A percentile compares a stretch with the other conserved stretches of the same genome.
Conservation (phyloP, 169 alveolate species). For the Cryptosporidium parvum region DNA sequence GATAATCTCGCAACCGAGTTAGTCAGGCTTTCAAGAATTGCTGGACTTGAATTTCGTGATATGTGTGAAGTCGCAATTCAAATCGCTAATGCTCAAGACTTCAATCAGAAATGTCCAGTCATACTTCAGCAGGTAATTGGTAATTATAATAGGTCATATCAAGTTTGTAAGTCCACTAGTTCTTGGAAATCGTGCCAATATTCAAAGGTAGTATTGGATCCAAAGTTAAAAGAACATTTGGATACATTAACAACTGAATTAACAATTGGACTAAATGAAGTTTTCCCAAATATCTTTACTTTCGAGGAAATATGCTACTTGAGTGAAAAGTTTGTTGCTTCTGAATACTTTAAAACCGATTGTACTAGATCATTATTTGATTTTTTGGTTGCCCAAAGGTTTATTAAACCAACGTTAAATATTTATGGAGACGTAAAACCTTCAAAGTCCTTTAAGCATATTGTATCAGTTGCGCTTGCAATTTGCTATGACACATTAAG, state of each 20-base stretch:
- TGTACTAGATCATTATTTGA: constrained; percentile 16
- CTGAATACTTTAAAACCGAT: constrained; percentile 66
- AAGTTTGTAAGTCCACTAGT: constrained; percentile 65
- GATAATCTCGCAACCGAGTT: constrained; percentile 66
- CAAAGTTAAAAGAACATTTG: constrained; percentile 46
- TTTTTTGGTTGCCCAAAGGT: constrained; percentile 25
- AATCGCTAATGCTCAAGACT: constrained; percentile 57
- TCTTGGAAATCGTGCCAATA: constrained; percentile 64
- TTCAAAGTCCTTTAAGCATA: constrained; percentile 37
- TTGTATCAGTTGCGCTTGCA: constrained; percentile 36
- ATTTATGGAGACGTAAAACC: constrained; percentile 50
- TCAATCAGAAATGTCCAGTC: constrained; percentile 64
- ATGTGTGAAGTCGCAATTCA: constrained; percentile 72
- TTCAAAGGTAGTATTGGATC: constrained; percentile 35
- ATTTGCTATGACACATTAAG: constrained; percentile 70
- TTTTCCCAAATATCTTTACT: constrained; percentile 32
- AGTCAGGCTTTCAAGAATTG: constrained; percentile 53
- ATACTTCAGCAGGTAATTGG: constrained; percentile 47
- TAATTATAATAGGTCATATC: constrained; percentile 50
- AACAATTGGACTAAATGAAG: constrained; percentile 58
- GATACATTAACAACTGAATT: constrained; percentile 50
- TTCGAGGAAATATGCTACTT: constrained; percentile 62
- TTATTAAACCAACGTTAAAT: constrained; percentile 39
- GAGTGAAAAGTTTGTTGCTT: constrained; percentile 55
- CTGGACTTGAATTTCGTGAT: constrained; percentile 71